Evolutionary conservation across 202 grass and related monocot species (phyloP), one percentile per base, ranked within the genome.

Genomic region (Musa balbisiana): DNA sequence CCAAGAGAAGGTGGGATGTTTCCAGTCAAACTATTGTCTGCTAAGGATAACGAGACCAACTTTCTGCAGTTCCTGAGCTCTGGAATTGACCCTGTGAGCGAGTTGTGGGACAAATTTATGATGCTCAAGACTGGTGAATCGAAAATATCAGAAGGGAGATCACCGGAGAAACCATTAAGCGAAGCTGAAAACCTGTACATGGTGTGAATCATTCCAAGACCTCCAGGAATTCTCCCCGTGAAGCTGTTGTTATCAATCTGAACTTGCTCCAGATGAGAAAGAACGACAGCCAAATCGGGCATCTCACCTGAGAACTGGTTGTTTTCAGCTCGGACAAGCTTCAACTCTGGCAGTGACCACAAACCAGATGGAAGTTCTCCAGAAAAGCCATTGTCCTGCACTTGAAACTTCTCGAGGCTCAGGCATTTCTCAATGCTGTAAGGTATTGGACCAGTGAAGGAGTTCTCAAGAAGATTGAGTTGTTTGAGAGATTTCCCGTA

Each of bases 121-220:
- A 96, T 96, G 73, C 88, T 96, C 84, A 91, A 87, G 54, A 55
- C 84, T 69, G 86, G 82, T 0, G 92, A 91, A 79, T 85, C 82
- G 19, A 86, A 96, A 24, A 91, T 23, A 73, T 83, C 87, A 11
- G 76, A 84, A 69, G 92, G 92, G 78, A 91, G 25, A 75, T 72
- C 74, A 62, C 92, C 88, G 69, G 60, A 76, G 29, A 96, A 87
- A 59, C 22, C 14, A 62, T 96, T 96, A 27, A 81, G 26, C 15
- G 92, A 91, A 50, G 92, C 88, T 9, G 92, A 91, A 72, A 96
- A 91, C 9, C 72, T 82, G 76, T 96, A 96, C 82, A 96, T 74
- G 55, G 88, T 89, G 77, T 74, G 83, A 5, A 96, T 78, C 52
- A 50, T 5, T 55, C 92, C 88, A 53, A 96, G 74, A 72, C 82